Conservation (phyloP, 805 yeast species). For the Sungouiozyma ichnusensis region DNA sequence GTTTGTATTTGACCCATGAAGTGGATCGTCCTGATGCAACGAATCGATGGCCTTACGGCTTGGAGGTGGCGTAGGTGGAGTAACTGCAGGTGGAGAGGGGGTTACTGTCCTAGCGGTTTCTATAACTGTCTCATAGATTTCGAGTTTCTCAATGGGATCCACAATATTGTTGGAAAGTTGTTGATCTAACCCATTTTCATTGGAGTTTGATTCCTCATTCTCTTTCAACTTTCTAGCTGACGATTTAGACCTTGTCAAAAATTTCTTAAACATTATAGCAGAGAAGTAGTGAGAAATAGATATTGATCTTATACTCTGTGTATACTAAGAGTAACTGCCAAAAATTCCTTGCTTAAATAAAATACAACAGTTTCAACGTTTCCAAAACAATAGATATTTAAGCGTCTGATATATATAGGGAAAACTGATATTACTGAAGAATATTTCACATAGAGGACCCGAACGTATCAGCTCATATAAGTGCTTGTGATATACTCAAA, state of each 20-base stretch:
- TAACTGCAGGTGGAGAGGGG: neutral
- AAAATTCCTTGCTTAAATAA: too few species aligned
- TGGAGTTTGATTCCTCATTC: neutral
- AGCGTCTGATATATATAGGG: too few species aligned
- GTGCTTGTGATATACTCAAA: too few species aligned
- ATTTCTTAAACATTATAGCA: neutral
- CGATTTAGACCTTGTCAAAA: neutral
- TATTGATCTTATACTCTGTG: too few species aligned
- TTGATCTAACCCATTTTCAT: neutral
- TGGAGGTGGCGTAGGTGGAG: neutral
- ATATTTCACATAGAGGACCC: too few species aligned
- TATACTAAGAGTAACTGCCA: too few species aligned
- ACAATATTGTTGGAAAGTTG: neutral
- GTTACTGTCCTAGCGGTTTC: neutral
- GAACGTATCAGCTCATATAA: too few species aligned
- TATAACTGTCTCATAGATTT: neutral
- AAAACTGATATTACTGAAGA: too few species aligned
- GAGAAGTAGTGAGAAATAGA: too few species aligned
- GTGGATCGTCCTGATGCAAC: neutral
- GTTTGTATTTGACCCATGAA: neutral
- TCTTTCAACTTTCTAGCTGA: neutral
- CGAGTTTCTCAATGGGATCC: neutral
- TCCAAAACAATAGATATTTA: too few species aligned
- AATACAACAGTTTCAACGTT: too few species aligned
- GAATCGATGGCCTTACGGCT: neutral